Base-by-base conservation (phyloP, 345 rosid species). In the Triadica sebifera region DNA sequence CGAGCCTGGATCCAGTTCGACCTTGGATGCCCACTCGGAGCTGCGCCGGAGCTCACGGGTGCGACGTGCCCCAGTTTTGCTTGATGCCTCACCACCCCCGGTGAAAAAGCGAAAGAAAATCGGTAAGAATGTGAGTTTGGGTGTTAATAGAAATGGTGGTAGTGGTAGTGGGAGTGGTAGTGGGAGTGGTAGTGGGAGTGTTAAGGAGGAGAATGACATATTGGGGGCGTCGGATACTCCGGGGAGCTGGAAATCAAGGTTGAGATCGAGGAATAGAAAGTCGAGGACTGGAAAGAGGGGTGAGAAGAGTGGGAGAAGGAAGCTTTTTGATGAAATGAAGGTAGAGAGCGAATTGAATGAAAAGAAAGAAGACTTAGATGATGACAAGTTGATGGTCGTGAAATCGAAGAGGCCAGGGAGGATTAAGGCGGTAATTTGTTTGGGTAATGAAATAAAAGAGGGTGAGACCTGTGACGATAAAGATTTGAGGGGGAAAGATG, bases 21-120 rank as follows among this genome's bases (percentile, higher is more conserved):
- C 12, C 15, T 20, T 57, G 3, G 62, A 37, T 72, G 84, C 74
- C 39, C 84, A 84, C 24, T 74, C 76, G 62, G 95, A 90, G 81
- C 86, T 81, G 47, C 86, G 98, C 6, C 80, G 98, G 79, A 94
- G 98, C 85, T 84, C 90, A 20, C 81, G 98, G 74, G 87, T 84
- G 43, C 87, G 96, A 39, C 81, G 89, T 57, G 84, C 89, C 13
- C 98, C 98, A 0, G 82, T 82, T 20, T 34, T 91, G 76, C 85
- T 94, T 24, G 98, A 94, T 81, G 92, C 81, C 22, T 94, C 98
- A 6, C 97, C 98, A 61, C 80, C 88, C 9, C 94, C 97, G 0
- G 82, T 80, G 5, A 92, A 81, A 86, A 92, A 81, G 84, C 79
- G 91, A 82, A 78, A 55, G 39, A 88, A 76, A 78, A 59, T 62